Evolutionary conservation across 2,329 filamentous ascomycete genomes (phyloP).

Genomic region (Cordyceps tenuipes): DNA sequence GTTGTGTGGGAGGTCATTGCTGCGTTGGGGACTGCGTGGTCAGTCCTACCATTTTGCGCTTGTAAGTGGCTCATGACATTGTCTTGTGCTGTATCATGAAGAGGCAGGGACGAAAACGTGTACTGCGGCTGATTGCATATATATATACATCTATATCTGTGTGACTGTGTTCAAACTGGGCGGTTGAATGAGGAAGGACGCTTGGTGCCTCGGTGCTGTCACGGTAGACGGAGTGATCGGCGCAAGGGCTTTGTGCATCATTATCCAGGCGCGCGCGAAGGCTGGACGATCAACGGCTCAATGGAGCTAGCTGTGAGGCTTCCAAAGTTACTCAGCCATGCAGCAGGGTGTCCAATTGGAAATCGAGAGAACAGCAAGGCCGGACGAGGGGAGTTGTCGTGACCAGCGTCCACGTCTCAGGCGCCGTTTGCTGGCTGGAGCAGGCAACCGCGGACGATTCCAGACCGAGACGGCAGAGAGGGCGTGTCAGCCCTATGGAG

Average conservation of each 20-base stretch:
- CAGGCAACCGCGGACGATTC: not conserved
- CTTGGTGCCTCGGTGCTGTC: not conserved
- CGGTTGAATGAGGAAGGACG: not conserved
- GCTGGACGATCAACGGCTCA: not conserved
- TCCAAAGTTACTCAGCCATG: not conserved
- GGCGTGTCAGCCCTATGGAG: not conserved
- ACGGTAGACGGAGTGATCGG: not conserved
- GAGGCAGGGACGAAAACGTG: not conserved
- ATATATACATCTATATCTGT: not conserved
- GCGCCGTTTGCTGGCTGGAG: not conserved
- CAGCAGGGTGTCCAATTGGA: not conserved
- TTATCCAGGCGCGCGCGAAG: not conserved
- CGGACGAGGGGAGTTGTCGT: not conserved
- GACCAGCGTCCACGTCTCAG: not conserved
- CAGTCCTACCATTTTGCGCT: not conserved
- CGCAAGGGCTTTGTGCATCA: not conserved
- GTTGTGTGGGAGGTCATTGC: not conserved
- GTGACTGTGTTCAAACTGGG: not conserved
- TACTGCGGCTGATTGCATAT: not conserved
- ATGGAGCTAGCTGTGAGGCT: not conserved
- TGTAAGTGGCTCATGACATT: constrained; percentile 2
- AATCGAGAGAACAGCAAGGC: not conserved
- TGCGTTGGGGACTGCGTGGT: not conserved
- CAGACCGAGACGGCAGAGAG: not conserved
- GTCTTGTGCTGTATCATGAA: not conserved